Base-by-base conservation (phyloP, 352 stramenopile genomes). In the Bremia lactucae region DNA sequence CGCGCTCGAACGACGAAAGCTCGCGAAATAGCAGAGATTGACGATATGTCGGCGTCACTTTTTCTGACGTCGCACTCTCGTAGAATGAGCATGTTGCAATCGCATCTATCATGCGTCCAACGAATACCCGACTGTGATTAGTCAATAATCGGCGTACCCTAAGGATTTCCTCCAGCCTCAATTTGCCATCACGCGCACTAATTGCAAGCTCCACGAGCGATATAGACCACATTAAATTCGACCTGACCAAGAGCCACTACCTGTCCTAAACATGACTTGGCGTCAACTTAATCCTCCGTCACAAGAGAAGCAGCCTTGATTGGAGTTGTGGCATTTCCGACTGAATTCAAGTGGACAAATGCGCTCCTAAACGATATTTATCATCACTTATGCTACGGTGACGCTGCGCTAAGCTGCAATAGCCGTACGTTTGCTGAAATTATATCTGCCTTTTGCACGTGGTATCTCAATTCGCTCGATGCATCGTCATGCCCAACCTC, bases 401-500 rank as follows among this genome's bases (percentile, higher is more conserved):
- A 78, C 21, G 57, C 73, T 40, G 85, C 58, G n/a, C 66, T 95
- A 42, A 60, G 52, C 69, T 65, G 88, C 43, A 92, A 77, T n/a
- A n/a, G n/a, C n/a, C n/a, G n/a, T n/a, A n/a, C n/a, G n/a, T n/a
- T n/a, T n/a, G n/a, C n/a, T n/a, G n/a, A n/a, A n/a, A n/a, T n/a
- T n/a, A n/a, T n/a, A n/a, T n/a, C n/a, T n/a, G n/a, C 13, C 80
- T 95, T 45, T 57, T 58, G 29, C 76, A 93, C 49, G 82, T 87
- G n/a, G 58, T 77, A 37, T 62, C 59, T 47, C 79, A 90, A 54
- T 95, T 96, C 46, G 72, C 72, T 31, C 75, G 76, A 22, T 85
- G 77, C 60, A 90, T 99, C 44, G 94, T 95, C 20, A 99, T 99
- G 96, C 96, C 96, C 34, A 99, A 99, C 69, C 68, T 98, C 6